Base-by-base conservation (phyloP, 2,329 filamentous ascomycete species). In the Hypoxylon sp. region DNA sequence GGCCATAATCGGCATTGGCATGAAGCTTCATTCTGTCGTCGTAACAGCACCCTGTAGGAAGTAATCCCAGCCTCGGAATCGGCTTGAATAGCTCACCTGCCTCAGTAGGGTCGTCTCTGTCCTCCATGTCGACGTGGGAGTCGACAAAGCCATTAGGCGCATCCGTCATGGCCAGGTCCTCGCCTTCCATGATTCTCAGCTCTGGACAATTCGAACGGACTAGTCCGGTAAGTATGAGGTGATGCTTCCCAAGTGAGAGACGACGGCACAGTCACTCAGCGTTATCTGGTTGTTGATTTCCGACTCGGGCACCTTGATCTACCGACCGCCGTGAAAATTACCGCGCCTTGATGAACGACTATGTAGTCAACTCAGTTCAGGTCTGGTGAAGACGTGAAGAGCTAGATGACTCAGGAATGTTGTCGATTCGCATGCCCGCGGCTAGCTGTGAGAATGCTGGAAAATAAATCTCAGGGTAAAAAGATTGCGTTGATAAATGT, bases 11-110 rank as follows among this genome's bases (percentile, higher is more conserved):
- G 14, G 92, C 89, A 75, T 97, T 97, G 57, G 93, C 92, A 77
- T 99, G 96, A 65, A 96, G 91, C 65, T 96, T 93, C 96, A 99
- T 99, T 30, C 95, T 89, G 61, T 93, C 89, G 80, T 99, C 96
- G 76, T 98, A 99, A 70, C 92, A 95, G 65, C 91, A 88, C 2
- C 92, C 92, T 0, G 91, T 94, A 0, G 90, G 87, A 1, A 92
- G 81, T 24, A 87, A 78, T 1, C 83, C 82, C 36, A 79, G 81
- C 60, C 80, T 79, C 12, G 76, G 76, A 52, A 83, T 78, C 1
- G 76, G 71, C 5, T 77, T 78, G 2, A 81, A 72, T 8, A 78
- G 75, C 14, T 79, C 78, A 2, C 78, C 77, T 8, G 78, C 78
- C 0, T 76, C 73, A 12, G 77, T 76, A 72, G 69, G 22, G 65